These are phyloP conservation scores for Xylogone sp. DNA, from an alignment of 2,329 filamentous ascomycete genomes.

Conservation along the genomic window DNA sequence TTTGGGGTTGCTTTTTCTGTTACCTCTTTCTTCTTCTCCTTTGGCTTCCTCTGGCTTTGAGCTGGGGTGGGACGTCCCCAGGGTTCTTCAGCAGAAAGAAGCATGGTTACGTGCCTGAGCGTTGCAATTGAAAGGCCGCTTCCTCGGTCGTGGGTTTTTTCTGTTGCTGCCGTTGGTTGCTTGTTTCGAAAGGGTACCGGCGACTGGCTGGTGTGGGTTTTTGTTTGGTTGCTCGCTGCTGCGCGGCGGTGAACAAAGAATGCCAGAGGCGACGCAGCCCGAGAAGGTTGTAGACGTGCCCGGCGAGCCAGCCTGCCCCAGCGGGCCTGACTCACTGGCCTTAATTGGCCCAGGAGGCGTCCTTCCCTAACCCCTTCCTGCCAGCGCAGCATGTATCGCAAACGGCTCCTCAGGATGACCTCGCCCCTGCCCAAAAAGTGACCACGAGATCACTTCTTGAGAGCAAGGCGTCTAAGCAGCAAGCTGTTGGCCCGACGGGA, in stretches of 20 bases:
- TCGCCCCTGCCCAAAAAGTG: background rate
- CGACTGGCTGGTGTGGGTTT: no score
- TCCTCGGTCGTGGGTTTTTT: background rate
- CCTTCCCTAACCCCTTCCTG: background rate
- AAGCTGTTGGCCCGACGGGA: background rate
- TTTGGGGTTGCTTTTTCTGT: no score
- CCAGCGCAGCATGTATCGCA: background rate
- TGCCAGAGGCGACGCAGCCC: no score
- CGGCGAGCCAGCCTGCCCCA: background rate
- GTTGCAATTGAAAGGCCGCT: background rate
- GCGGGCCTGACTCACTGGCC: background rate
- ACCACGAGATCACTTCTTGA: background rate
- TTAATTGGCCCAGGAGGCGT: background rate
- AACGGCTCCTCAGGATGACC: background rate
- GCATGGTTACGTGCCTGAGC: background rate
- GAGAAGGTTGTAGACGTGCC: no score
- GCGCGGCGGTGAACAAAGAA: background rate
- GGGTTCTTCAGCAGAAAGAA: background rate
- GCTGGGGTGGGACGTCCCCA: background rate
- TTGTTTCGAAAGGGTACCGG: no score
- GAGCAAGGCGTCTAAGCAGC: background rate
- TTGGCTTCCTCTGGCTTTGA: no score
- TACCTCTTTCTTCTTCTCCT: no score
- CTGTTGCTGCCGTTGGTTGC: no score
- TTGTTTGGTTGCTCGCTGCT: no score